Conservation (phyloP, 1,284 basidiomycete genomes). For the Chalciporus sp. region DNA sequence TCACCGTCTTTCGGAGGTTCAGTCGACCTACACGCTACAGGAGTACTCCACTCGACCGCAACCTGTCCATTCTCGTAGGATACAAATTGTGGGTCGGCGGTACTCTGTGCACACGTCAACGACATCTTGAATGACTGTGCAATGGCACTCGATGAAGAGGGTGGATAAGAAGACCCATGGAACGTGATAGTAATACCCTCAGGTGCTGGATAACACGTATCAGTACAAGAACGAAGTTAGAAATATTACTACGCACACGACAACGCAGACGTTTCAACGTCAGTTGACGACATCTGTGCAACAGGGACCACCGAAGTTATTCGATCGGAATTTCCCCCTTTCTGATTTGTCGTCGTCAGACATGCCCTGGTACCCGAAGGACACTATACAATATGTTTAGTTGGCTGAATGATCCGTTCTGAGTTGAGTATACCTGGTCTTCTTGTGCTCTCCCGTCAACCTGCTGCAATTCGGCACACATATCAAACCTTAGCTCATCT, state of each 20-base stretch:
- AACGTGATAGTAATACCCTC: slow-evolving; percentile 60
- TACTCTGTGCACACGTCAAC: slow-evolving; percentile 53
- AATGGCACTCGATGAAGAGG: slow-evolving; percentile 39
- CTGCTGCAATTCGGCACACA: slow-evolving; percentile 61
- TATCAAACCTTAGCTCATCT: slow-evolving; percentile 53
- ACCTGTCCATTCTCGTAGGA: slow-evolving; percentile 62
- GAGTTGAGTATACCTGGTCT: slow-evolving; percentile 63
- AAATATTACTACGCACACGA: slow-evolving; percentile 40
- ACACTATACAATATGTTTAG: slow-evolving; percentile 51
- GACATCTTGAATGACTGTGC: slow-evolving; percentile 63
- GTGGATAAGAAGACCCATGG: slow-evolving; percentile 65
- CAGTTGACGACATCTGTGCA: slow-evolving; percentile 48
- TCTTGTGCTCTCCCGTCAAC: slow-evolving; percentile 48
- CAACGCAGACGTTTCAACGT: slow-evolving; percentile 42
- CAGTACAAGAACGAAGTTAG: not conserved
- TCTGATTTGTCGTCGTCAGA: slow-evolving; percentile 66
- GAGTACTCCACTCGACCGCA: slow-evolving; percentile 59
- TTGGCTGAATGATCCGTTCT: not conserved
- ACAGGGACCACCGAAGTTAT: slow-evolving; percentile 69
- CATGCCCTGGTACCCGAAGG: slow-evolving; percentile 67
- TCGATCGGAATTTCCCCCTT: slow-evolving; percentile 52
- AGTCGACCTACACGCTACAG: slow-evolving; percentile 50
- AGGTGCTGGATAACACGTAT: slow-evolving; percentile 21
- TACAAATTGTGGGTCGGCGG: slow-evolving; percentile 51
- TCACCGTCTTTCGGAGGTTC: slow-evolving; percentile 37